Evolutionary conservation across 805 yeast genomes (phyloP).

Genomic region (Scheffersomyces coipomensis): DNA sequence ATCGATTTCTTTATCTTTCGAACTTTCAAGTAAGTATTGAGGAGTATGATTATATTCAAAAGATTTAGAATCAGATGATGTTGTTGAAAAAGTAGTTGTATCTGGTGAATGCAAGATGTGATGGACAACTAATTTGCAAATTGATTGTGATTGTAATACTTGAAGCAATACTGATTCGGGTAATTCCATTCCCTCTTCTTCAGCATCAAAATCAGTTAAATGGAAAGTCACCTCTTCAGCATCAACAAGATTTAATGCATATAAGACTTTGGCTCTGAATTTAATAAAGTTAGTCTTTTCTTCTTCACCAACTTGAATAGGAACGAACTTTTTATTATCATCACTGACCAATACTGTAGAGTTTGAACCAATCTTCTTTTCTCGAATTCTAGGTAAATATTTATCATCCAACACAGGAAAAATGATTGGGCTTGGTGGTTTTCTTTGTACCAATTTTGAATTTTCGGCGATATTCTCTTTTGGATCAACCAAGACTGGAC

Average conservation of each 20-base stretch:
- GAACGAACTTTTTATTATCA: conserved; percentile 58
- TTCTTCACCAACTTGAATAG: conserved; percentile 31
- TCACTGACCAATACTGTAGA: conserved; percentile 46
- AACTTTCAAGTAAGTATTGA: conserved; percentile 53
- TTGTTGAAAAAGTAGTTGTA: conserved; percentile 41
- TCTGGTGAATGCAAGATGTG: conserved; percentile 34
- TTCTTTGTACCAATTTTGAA: too few species aligned
- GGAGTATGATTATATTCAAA: conserved; percentile 69
- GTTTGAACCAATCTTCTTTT: neutral
- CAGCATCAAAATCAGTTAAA: conserved; percentile 67
- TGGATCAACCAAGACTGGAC: too few species aligned
- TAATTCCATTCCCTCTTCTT: conserved; percentile 54
- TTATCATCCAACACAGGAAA: conserved; percentile 22
- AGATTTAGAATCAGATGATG: conserved; percentile 56
- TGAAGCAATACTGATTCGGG: conserved; percentile 46
- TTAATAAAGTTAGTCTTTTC: conserved; percentile 22
- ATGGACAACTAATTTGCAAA: conserved; percentile 32
- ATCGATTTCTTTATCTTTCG: conserved; percentile 43
- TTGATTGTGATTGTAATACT: conserved; percentile 29
- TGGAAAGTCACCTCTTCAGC: conserved; percentile 43
- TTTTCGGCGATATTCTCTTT: too few species aligned
- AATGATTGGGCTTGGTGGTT: too few species aligned
- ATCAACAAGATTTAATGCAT: conserved; percentile 12
- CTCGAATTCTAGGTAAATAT: conserved; percentile 20
- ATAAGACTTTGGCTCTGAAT: conserved; percentile 36